Percentiles rank a stretch among this genome's conserved stretches.
These are phyloP conservation scores for Gynochthodes officinalis DNA, from an alignment of 257 asterid genomes.

Conservation along the genomic window DNA sequence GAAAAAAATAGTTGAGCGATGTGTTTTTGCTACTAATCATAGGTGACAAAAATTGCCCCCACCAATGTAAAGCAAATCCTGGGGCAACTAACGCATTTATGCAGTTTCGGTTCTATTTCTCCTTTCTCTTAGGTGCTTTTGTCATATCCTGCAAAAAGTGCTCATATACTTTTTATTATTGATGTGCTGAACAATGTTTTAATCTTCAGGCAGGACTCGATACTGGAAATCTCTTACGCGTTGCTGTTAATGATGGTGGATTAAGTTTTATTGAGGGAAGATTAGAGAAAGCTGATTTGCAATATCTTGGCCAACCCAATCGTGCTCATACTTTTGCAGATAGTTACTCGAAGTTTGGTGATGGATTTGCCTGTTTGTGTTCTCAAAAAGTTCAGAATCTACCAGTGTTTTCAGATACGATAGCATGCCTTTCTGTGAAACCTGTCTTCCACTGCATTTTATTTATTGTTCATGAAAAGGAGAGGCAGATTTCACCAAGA, in stretches of 20 bases:
- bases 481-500: background rate
- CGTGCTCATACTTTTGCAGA: constrained; percentile 89
- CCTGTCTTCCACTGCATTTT: background rate
- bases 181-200: constrained; percentile 12
- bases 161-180: background rate
- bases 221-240: constrained; percentile 64
- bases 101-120: no score
- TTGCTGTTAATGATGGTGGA: constrained; percentile 60
- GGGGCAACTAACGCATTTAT: background rate
- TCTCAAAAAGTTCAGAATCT: background rate
- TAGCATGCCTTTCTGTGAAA: background rate
- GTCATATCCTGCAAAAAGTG: background rate
- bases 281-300: constrained; percentile 79
- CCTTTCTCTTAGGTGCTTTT: background rate
- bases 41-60: background rate
- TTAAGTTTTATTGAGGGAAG: constrained; percentile 61
- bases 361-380: background rate
- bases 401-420: no score
- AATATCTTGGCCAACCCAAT: constrained; percentile 68
- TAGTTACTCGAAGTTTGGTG: constrained; percentile 83
- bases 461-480: no score
- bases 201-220: constrained; percentile 58
- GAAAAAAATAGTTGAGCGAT: no score
- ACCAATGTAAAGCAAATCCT: background rate
- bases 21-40: background rate